A percentile compares a stretch with the other conserved stretches of the same genome.
Evolutionary conservation across 805 yeast genomes (phyloP).

Genomic region (Lachancea dasiensis): DNA sequence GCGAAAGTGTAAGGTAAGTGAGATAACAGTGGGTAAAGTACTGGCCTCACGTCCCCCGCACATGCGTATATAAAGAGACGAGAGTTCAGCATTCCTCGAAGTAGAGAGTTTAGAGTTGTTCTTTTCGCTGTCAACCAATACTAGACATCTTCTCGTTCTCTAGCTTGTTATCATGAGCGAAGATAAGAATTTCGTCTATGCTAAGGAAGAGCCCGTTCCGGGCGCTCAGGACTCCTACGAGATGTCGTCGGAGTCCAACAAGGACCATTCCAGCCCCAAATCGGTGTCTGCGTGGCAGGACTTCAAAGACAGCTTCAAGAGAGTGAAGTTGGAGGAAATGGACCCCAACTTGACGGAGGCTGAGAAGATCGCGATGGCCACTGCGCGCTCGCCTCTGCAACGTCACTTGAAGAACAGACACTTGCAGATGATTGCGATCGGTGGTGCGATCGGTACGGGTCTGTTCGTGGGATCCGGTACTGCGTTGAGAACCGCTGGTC

Average conservation of each 20-base stretch:
- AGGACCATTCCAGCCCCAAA: neutral
- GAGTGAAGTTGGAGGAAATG: conserved; percentile 32
- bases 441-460: conserved; percentile 48
- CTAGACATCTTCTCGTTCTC: neutral
- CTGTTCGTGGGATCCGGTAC: conserved; percentile 62
- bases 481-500: conserved; percentile 59
- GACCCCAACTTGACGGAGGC: conserved; percentile 38
- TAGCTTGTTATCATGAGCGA: conserved; percentile 3
- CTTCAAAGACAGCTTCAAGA: conserved; percentile 46
- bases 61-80: too few species aligned
- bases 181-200: conserved; percentile 9
- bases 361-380: conserved; percentile 40
- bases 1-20: too few species aligned
- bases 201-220: conserved; percentile 8
- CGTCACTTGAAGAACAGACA: conserved; percentile 48
- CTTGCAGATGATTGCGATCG: conserved; percentile 56
- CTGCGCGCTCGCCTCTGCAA: conserved; percentile 52
- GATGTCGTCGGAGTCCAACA: conserved; percentile 1
- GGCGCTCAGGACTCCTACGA: conserved; percentile 5
- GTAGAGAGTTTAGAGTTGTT: neutral
- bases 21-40: too few species aligned
- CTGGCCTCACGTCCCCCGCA: too few species aligned
- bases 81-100: neutral
- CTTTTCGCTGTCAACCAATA: neutral
- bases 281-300: conserved; percentile 31